Evolutionary conservation across 108 stramenopile genomes (phyloP).

Genomic region (Stephanodiscus triporus): DNA sequence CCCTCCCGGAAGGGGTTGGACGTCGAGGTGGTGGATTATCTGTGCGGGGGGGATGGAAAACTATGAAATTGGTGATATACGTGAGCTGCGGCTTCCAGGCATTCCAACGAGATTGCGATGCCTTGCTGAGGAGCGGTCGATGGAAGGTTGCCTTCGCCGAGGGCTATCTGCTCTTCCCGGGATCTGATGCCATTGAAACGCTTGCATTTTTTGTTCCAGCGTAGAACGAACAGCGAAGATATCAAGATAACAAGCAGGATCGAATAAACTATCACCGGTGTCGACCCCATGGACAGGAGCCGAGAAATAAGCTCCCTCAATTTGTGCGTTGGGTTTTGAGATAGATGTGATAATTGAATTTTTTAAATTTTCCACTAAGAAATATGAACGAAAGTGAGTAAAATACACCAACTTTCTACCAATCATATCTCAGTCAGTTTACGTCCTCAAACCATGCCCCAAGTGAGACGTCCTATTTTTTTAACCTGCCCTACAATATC

Average conservation of each 20-base stretch:
- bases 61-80: slow-evolving; percentile 67
- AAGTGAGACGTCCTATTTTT: no score
- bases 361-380: no score
- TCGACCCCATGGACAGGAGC: no score
- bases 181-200: slow-evolving; percentile 94
- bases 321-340: no score
- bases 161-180: slow-evolving; percentile 94
- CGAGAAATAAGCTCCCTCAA: no score
- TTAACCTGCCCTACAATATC: no score
- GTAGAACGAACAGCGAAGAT: background rate
- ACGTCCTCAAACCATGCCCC: no score
- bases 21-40: slow-evolving; percentile 58
- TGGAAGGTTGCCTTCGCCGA: slow-evolving; percentile 83
- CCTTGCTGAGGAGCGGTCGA: slow-evolving; percentile 53
- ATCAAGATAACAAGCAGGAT: background rate
- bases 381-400: no score
- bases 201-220: slow-evolving; percentile 81
- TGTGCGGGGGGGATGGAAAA: slow-evolving; percentile 35
- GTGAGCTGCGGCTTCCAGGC: slow-evolving; percentile 97
- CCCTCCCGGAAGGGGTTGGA: slow-evolving; percentile 92
- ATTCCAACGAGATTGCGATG: slow-evolving; percentile 81
- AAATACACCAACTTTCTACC: no score
- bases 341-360: no score
- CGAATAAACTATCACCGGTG: no score
- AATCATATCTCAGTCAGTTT: no score